Base-by-base conservation (phyloP, 2,329 filamentous ascomycete genomes). In the Albifimbria verrucaria region DNA sequence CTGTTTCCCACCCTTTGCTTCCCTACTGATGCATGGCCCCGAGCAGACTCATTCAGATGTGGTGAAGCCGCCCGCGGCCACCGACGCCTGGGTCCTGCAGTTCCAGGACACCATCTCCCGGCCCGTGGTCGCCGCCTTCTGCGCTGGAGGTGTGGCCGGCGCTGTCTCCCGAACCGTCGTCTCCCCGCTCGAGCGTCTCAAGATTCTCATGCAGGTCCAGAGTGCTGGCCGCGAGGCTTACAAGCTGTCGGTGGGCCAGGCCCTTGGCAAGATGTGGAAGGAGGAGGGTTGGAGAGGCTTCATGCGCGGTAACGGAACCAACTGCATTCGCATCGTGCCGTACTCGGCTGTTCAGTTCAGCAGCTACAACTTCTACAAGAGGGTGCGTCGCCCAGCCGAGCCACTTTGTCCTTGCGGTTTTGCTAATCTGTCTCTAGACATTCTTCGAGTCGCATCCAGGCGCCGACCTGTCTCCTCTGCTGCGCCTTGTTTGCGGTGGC, bases 281-380 rank as follows among this genome's bases (percentile, higher is more conserved):
- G 94, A 99, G 69, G 94, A 99, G 73, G 94, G 94, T 51, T 97
- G 92, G 91, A 86, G 86, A 70, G 94, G 94, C 0, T 96, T 97
- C 72, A 96, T 99, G 92, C 86, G 92, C 60, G 94, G 94, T 50
- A 99, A 99, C 69, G 94, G 94, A 58, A 97, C 92, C 56, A 99
- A 99, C 72, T 99, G 94, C 78, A 90, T 99, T 64, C 90, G 94
- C 57, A 99, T 99, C 61, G 91, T 99, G 50, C 94, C 94, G 4
- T 99, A 99, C 72, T 97, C 93, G 48, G 94, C 94, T 11, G 94
- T 97, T 41, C 94, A 99, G 68, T 99, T 99, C 72, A 93, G 93
- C 62, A 95, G 92, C 68, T 99, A 97, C 77, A 97, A 96, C 69
- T 85, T 97, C 61, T 99, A 99, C 75, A 97, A 96, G 73, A 83